Percentiles rank a stretch among this genome's conserved stretches.
Conservation (phyloP, 108 stramenopile genomes). For the Nitzschia sp. region DNA sequence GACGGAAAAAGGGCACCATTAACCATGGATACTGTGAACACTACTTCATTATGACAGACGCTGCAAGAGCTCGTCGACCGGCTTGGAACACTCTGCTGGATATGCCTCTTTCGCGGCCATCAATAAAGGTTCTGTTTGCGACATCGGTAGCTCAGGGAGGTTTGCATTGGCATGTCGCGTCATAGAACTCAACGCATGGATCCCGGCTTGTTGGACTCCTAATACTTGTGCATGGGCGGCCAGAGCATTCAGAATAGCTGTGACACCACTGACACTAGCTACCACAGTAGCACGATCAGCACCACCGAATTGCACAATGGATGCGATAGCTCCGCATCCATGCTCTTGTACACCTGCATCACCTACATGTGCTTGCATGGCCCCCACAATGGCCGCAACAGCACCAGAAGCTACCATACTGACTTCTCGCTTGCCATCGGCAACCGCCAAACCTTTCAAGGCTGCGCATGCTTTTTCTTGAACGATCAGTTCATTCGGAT, state of each 20-base stretch:
- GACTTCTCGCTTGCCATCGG: slow-evolving; percentile 73
- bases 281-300: slow-evolving; percentile 77
- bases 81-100: slow-evolving; percentile 56
- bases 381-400: slow-evolving; percentile 74
- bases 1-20: background rate
- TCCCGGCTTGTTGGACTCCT: slow-evolving; percentile 65
- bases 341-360: slow-evolving; percentile 77
- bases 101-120: slow-evolving; percentile 62
- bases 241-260: slow-evolving; percentile 75
- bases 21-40: too few relatives aligned
- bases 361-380: slow-evolving; percentile 88
- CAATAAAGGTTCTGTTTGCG: slow-evolving; percentile 70
- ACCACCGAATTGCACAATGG: slow-evolving; percentile 71
- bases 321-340: slow-evolving; percentile 67
- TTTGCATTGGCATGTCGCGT: slow-evolving; percentile 56
- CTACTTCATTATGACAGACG: slow-evolving; percentile 30
- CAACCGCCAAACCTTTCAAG: slow-evolving; percentile 51
- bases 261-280: slow-evolving; percentile 76
- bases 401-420: slow-evolving; percentile 84
- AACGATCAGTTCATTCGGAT: slow-evolving; percentile 81
- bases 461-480: slow-evolving; percentile 81
- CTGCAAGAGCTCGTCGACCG: slow-evolving; percentile 42
- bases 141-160: slow-evolving; percentile 59
- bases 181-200: slow-evolving; percentile 55
- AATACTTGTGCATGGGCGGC: slow-evolving; percentile 62